Percentiles rank a stretch among this genome's conserved stretches.
phyloP scores from a whole-genome alignment of 2,329 filamentous ascomycete genomes.

The Onygena corvina region DNA sequence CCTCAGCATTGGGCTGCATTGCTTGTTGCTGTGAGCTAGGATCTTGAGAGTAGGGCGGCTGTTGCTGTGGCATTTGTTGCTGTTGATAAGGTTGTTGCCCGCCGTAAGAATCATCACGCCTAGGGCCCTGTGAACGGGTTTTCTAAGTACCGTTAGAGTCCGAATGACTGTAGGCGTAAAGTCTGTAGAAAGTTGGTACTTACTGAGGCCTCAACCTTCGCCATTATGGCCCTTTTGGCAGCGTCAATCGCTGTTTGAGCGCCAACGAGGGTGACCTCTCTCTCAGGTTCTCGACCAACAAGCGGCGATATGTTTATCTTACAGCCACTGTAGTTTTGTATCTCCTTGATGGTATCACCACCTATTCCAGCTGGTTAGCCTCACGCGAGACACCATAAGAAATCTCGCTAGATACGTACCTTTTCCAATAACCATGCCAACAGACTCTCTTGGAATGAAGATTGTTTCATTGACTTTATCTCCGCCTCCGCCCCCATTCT shows the following conservation, averaged over 20 bases:
- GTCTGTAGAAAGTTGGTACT: not conserved
- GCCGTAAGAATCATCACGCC: constrained; percentile 25
- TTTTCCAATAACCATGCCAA: constrained; percentile 95
- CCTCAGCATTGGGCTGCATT: constrained; percentile 38
- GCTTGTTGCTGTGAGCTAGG: constrained; percentile 33
- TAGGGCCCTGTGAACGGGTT: constrained; percentile 27
- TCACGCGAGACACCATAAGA: not conserved
- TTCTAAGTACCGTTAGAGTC: constrained; percentile 13
- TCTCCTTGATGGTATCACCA: constrained; percentile 86
- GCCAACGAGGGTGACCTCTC: constrained; percentile 78
- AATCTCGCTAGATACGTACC: constrained; percentile 30
- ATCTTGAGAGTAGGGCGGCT: constrained; percentile 16
- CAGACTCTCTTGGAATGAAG: constrained; percentile 75
- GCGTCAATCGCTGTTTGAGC: constrained; percentile 62
- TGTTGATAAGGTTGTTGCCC: constrained; percentile 38
- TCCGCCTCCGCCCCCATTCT: constrained; percentile 15
- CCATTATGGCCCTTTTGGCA: constrained; percentile 75
- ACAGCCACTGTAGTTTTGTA: constrained; percentile 77
- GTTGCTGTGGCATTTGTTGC: constrained; percentile 25
- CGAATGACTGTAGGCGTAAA: not conserved
- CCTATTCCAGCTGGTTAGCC: constrained; percentile 33
- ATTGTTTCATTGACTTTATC: constrained; percentile 68
- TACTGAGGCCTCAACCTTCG: constrained; percentile 84
- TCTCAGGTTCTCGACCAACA: constrained; percentile 63
- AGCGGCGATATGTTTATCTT: constrained; percentile 85